Evolutionary conservation across 441 rosid genomes (phyloP).

Genomic region (Capsella rubella): DNA sequence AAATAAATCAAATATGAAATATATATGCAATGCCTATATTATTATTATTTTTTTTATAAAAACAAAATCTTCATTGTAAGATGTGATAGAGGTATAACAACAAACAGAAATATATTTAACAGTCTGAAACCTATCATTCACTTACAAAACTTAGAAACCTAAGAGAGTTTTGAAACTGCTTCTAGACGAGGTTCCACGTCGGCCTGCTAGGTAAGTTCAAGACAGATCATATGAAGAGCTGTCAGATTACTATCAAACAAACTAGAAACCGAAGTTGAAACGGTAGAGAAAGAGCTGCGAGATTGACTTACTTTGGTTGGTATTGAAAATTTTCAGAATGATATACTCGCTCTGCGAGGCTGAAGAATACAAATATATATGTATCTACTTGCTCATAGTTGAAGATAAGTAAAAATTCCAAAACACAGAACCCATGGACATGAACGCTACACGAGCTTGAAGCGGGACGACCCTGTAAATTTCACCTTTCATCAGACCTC

Average conservation of each 20-base stretch:
- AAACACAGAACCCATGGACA: constrained; percentile 89
- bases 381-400: constrained; percentile 73
- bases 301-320: constrained; percentile 37
- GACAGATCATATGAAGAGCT: constrained; percentile 6
- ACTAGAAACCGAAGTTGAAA: constrained; percentile 10
- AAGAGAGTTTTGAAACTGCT: constrained; percentile 12
- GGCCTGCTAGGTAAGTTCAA: constrained; percentile 13
- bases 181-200: constrained; percentile 8
- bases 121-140: constrained; percentile 23
- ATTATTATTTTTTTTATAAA: neutral
- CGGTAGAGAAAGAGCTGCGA: constrained; percentile 15
- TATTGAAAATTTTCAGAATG: constrained; percentile 18
- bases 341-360: constrained; percentile 19
- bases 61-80: neutral
- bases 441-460: constrained; percentile 93
- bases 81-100: constrained; percentile 7
- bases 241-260: constrained; percentile 4
- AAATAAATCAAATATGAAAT: too few relatives aligned
- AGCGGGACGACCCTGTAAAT: constrained; percentile 82
- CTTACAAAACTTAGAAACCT: neutral
- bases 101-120: constrained; percentile 1
- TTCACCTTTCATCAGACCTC: constrained; percentile 23
- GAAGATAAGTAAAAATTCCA: constrained; percentile 93
- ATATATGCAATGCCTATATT: too few relatives aligned
- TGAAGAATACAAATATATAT: constrained; percentile 1